These are phyloP conservation scores for Alternaria brassicicola DNA, from an alignment of 2,329 filamentous ascomycete genomes.

Conservation along the genomic window DNA sequence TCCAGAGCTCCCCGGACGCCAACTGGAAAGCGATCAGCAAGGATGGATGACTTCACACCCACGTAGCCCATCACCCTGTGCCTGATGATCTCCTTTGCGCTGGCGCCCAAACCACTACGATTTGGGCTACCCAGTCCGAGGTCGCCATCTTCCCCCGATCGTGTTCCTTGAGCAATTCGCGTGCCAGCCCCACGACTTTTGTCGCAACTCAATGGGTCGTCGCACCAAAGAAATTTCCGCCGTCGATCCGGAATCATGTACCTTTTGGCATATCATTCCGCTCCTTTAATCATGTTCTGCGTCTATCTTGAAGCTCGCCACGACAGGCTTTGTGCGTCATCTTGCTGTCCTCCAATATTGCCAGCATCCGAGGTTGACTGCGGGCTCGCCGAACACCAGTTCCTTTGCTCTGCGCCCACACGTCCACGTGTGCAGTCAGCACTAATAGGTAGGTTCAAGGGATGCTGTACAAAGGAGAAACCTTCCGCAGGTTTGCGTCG, in stretches of 20 bases:
- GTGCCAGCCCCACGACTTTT: slow-evolving; percentile 12
- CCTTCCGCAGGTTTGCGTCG: background rate
- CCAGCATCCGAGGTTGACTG: slow-evolving; percentile 7
- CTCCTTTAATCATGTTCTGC: slow-evolving; percentile 24
- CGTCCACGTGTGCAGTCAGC: background rate
- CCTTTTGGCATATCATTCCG: slow-evolving; percentile 18
- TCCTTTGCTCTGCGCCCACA: background rate
- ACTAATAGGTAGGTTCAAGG: background rate
- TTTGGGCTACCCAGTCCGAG: slow-evolving; percentile 13
- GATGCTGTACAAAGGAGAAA: background rate
- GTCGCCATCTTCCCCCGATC: background rate
- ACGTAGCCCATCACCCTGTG: slow-evolving; percentile 15
- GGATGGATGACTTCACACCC: slow-evolving; percentile 22
- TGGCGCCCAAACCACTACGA: slow-evolving; percentile 19
- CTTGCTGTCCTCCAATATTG: slow-evolving; percentile 13
- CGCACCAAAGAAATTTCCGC: slow-evolving; percentile 22
- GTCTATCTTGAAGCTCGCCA: slow-evolving; percentile 13
- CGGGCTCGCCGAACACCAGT: slow-evolving; percentile 2
- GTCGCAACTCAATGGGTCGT: slow-evolving; percentile 24
- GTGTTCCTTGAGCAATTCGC: slow-evolving; percentile 9
- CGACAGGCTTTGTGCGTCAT: slow-evolving; percentile 3
- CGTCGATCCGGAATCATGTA: slow-evolving; percentile 20
- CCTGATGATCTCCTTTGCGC: slow-evolving; percentile 26
- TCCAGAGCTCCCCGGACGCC: slow-evolving; percentile 18
- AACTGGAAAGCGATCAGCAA: slow-evolving; percentile 30